phyloP scores from a whole-genome alignment of 441 rosid genomes.

The Gossypium trilobum region DNA sequence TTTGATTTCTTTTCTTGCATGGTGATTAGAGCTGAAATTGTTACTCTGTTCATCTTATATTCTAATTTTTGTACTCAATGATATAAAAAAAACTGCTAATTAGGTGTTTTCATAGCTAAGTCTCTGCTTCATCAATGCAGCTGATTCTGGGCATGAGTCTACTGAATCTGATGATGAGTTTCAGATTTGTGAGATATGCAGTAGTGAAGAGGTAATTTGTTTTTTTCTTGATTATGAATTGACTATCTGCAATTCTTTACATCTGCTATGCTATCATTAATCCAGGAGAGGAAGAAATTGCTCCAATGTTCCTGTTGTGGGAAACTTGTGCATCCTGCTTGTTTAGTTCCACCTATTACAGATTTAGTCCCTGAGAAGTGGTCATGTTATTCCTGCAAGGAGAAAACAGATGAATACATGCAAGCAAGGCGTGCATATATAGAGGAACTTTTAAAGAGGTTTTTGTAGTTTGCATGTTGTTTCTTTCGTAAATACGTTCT shows the following conservation, averaged over 20 bases:
- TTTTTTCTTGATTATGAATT: conserved; percentile 17
- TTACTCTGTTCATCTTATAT: background rate
- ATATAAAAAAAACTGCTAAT: background rate
- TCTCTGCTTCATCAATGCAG: conserved; percentile 40
- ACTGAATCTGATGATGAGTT: conserved; percentile 95
- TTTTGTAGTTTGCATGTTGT: conserved; percentile 12
- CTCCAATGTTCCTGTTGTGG: conserved; percentile 92
- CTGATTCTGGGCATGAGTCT: conserved; percentile 73
- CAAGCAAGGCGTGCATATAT: conserved; percentile 58
- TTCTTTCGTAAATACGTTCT: background rate
- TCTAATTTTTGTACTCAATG: background rate
- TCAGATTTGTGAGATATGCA: conserved; percentile 95
- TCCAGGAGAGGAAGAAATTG: conserved; percentile 87
- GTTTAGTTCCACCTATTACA: conserved; percentile 73
- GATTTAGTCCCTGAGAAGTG: conserved; percentile 69
- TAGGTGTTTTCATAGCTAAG: background rate
- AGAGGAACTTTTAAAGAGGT: conserved; percentile 75
- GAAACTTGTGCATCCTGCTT: conserved; percentile 75
- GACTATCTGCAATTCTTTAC: conserved; percentile 13
- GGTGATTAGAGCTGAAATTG: background rate
- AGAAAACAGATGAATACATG: conserved; percentile 87
- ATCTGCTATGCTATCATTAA: conserved; percentile 23
- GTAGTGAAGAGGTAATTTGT: conserved; percentile 68
- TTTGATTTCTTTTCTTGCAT: background rate
- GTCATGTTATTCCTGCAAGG: conserved; percentile 92